Conservation (phyloP, 805 yeast genomes). For the Pichia membranifaciens region DNA sequence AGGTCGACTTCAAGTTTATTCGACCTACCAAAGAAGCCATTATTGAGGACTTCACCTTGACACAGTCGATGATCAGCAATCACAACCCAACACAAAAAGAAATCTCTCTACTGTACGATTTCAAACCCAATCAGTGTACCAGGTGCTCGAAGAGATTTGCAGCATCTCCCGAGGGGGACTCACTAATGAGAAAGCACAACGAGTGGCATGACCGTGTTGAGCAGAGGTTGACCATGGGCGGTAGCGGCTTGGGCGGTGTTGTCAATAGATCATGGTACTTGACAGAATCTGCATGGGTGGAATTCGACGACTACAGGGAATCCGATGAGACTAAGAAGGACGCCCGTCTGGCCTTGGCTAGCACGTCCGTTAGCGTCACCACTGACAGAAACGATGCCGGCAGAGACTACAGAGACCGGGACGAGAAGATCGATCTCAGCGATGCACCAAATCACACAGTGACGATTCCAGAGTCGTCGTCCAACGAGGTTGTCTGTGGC, state of each 20-base stretch:
- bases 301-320: slow-evolving; percentile 53
- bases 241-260: slow-evolving; percentile 38
- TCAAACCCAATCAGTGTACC: slow-evolving; percentile 74
- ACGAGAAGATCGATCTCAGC: slow-evolving; percentile 24
- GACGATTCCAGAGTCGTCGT: slow-evolving; percentile 60
- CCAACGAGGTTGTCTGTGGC: slow-evolving; percentile 56
- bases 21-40: slow-evolving; percentile 18
- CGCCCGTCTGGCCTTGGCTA: neutral
- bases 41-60: slow-evolving; percentile 21
- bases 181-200: slow-evolving; percentile 57
- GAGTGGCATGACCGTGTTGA: slow-evolving; percentile 97
- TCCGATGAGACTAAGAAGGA: slow-evolving; percentile 11
- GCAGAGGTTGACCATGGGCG: slow-evolving; percentile 49
- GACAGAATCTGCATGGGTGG: slow-evolving; percentile 64
- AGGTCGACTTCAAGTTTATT: slow-evolving; percentile 19
- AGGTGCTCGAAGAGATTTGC: slow-evolving; percentile 86
- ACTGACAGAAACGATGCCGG: slow-evolving; percentile 13
- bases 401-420: slow-evolving; percentile 6
- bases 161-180: slow-evolving; percentile 49
- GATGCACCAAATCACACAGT: slow-evolving; percentile 40
- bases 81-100: slow-evolving; percentile 33
- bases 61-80: slow-evolving; percentile 33
- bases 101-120: slow-evolving; percentile 43
- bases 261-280: slow-evolving; percentile 83
- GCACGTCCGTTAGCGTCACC: neutral